Conservation (phyloP, 257 asterid genomes). For the Primulina huaijiensis region DNA sequence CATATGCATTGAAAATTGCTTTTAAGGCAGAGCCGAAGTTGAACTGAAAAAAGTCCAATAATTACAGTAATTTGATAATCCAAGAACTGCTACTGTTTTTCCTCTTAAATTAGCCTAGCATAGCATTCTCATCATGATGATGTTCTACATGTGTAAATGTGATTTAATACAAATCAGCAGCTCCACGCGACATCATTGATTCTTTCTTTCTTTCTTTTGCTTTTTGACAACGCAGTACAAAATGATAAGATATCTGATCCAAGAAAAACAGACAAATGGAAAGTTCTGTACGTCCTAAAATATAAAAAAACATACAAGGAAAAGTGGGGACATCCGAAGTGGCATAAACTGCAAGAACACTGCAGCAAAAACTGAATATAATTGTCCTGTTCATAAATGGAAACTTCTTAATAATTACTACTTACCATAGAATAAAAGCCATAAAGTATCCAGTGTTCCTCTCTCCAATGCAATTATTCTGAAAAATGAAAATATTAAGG, state of each 20-base stretch:
- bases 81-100: not conserved
- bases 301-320: not conserved
- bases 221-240: not conserved
- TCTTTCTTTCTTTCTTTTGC: not conserved
- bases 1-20: conserved; percentile 28
- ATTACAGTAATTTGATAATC: conserved; percentile 12
- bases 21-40: conserved; percentile 22
- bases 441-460: conserved; percentile 88
- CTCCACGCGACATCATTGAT: not conserved
- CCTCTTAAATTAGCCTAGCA: not conserved
- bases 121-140: not conserved
- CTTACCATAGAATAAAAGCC: conserved; percentile 96
- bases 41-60: conserved; percentile 1
- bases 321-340: conserved; percentile 3
- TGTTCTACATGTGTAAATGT: not conserved
- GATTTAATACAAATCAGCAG: not conserved
- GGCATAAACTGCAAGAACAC: conserved; percentile 9
- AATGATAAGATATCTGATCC: not conserved
- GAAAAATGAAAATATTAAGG: not conserved
- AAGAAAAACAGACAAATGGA: not conserved
- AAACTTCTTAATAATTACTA: conserved; percentile 12
- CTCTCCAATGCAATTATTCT: conserved; percentile 99
- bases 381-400: conserved; percentile 10
- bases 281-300: not conserved
- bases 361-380: conserved; percentile 10